phyloP scores from a whole-genome alignment of 208 protist genomes.

The Leishmania guyanensis region DNA sequence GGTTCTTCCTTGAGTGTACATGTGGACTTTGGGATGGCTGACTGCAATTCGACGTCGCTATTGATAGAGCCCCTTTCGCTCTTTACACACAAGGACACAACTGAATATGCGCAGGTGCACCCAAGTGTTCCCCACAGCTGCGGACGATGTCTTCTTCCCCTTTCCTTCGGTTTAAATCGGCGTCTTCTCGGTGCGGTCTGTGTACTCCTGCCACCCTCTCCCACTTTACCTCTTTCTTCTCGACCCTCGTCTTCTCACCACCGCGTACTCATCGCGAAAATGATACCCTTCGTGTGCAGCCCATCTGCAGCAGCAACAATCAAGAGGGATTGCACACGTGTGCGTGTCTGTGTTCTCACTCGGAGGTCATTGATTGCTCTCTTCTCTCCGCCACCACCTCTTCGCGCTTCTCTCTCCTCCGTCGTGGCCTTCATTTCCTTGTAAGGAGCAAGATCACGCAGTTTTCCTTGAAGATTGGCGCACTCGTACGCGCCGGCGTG shows the following conservation, averaged over 20 bases:
- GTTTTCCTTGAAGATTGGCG: background rate
- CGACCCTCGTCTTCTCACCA: background rate
- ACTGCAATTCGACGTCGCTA: background rate
- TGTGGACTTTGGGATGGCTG: background rate
- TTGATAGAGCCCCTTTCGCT: background rate
- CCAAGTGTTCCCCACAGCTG: background rate
- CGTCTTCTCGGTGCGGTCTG: background rate
- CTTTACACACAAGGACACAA: background rate
- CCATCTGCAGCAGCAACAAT: background rate
- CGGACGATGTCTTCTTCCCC: background rate
- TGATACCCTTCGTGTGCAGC: background rate
- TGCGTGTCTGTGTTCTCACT: background rate
- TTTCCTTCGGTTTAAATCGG: background rate
- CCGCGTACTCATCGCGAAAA: background rate
- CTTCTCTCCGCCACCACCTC: background rate
- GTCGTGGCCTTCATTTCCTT: background rate
- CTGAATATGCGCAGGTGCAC: background rate
- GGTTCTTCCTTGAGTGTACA: background rate
- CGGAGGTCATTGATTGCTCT: background rate
- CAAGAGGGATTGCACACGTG: background rate
- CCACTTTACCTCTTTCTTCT: background rate
- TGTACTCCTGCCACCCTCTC: too few species aligned
- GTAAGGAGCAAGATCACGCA: background rate
- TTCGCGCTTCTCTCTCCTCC: background rate
- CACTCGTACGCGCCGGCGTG: background rate